These are phyloP conservation scores for Leishmania tropica DNA, from an alignment of 208 protist genomes.

Conservation along the genomic window DNA sequence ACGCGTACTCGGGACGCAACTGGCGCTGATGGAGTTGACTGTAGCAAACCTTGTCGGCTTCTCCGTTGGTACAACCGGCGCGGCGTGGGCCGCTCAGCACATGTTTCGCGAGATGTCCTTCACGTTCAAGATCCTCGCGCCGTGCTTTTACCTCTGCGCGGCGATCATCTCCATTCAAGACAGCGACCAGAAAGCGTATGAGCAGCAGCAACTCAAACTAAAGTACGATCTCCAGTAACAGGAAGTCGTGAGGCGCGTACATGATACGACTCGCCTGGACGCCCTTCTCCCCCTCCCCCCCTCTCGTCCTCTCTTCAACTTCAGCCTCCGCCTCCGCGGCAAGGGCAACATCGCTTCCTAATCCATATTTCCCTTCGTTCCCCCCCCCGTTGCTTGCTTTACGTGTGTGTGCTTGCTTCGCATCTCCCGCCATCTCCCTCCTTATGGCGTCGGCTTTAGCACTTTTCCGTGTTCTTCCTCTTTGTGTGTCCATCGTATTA, in stretches of 20 bases:
- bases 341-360: too few species aligned
- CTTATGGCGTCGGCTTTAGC: too few species aligned
- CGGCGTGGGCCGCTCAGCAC: constrained; percentile 13
- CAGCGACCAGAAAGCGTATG: constrained; percentile 54
- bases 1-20: constrained; percentile 35
- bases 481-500: background rate
- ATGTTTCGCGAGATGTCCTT: constrained; percentile 27
- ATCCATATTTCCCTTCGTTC: too few species aligned
- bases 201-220: constrained; percentile 31
- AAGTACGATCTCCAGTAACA: constrained; percentile 38
- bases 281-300: background rate
- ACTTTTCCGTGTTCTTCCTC: background rate
- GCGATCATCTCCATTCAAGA: constrained; percentile 58
- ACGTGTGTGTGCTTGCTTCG: background rate
- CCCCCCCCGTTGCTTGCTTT: background rate
- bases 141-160: constrained; percentile 49
- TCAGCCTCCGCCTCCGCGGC: too few species aligned
- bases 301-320: background rate
- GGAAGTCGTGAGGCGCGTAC: background rate
- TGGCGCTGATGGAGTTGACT: constrained; percentile 57
- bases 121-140: constrained; percentile 16
- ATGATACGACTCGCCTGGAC: background rate
- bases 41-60: constrained; percentile 81
- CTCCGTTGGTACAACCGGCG: constrained; percentile 36
- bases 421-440: background rate